Percentiles rank a stretch among this genome's conserved stretches.
These are phyloP conservation scores for Oldenlandia corymbosa DNA, from an alignment of 257 asterid species.

Conservation along the genomic window DNA sequence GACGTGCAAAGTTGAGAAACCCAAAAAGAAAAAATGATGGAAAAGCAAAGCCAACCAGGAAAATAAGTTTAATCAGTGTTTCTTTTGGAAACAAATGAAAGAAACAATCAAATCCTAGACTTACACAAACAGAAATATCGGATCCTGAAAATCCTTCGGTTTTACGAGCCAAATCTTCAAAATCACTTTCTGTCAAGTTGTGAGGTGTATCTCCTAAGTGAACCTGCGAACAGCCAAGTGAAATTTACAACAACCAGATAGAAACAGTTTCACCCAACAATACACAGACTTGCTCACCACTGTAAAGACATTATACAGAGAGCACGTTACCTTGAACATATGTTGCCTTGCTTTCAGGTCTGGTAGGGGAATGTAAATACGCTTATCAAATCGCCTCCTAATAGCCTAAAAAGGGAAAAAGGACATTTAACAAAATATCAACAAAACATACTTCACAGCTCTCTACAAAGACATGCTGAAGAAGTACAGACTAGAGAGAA, in stretches of 20 bases:
- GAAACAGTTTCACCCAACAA: neutral
- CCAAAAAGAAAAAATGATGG: neutral
- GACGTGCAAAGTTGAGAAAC: neutral
- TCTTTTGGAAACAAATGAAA: neutral
- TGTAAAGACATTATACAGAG: neutral
- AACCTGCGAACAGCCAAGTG: slow-evolving; percentile 25
- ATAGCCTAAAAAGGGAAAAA: slow-evolving; percentile 50
- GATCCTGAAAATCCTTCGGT: slow-evolving; percentile 58
- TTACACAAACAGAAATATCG: slow-evolving; percentile 51
- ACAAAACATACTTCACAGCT: too few relatives aligned
- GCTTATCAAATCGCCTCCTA: slow-evolving; percentile 92
- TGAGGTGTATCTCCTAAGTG: slow-evolving; percentile 56
- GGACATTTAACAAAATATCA: neutral
- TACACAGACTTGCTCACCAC: neutral
- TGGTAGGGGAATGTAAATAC: slow-evolving; percentile 94
- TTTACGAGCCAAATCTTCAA: slow-evolving; percentile 38
- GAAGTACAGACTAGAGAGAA: neutral
- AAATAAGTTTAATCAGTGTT: neutral
- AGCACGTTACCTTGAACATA: slow-evolving; percentile 76
- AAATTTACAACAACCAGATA: neutral
- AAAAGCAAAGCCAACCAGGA: neutral
- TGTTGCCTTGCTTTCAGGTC: slow-evolving; percentile 90
- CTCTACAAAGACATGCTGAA: neutral
- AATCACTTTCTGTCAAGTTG: slow-evolving; percentile 44
- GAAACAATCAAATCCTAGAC: slow-evolving; percentile 9